Percentiles rank a stretch among this genome's conserved stretches.
phyloP scores from a whole-genome alignment of 2,329 filamentous ascomycete genomes.

The Xylaria sp. region DNA sequence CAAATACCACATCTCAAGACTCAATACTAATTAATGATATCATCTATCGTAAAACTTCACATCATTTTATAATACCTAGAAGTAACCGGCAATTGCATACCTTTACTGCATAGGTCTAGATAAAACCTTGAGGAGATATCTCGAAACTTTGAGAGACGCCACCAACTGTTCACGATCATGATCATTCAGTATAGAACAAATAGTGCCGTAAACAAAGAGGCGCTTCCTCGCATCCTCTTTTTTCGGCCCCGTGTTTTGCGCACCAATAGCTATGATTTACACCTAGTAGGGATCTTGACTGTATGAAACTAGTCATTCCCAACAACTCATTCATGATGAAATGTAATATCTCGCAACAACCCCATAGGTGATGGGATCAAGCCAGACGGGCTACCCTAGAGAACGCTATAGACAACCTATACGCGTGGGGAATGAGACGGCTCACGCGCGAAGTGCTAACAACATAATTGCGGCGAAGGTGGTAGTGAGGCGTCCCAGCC shows the following conservation, averaged over 20 bases:
- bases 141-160: background rate
- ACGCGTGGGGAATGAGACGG: background rate
- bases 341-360: background rate
- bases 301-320: background rate
- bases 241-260: background rate
- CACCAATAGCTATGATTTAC: background rate
- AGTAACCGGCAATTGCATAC: background rate
- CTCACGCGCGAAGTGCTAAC: background rate
- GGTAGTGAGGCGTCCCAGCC: constrained; percentile 22
- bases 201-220: background rate
- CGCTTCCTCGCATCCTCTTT: background rate
- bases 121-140: background rate
- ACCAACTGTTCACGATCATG: background rate
- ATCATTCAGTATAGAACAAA: background rate
- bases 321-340: background rate
- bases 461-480: constrained; percentile 16
- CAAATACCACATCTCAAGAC: background rate
- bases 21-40: background rate
- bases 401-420: background rate
- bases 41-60: background rate
- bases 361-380: background rate
- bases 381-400: background rate
- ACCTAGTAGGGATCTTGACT: background rate
- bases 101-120: background rate
- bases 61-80: background rate